Evolutionary conservation across 2,329 filamentous ascomycete genomes (phyloP).

Genomic region (Fusarium euwallaceae): DNA sequence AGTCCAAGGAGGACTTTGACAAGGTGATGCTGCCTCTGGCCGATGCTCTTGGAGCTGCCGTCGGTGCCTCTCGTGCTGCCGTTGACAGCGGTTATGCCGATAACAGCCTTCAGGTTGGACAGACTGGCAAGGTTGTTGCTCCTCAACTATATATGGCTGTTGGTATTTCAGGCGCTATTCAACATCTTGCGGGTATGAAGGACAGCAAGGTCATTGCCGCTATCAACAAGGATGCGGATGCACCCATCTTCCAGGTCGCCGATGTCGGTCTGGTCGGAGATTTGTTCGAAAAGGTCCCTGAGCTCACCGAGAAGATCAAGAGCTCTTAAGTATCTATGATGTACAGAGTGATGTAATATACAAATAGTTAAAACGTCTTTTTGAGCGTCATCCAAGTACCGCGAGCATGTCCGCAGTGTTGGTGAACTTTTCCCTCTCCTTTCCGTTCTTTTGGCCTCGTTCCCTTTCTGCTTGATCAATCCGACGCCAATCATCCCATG

Average conservation of each 20-base stretch:
- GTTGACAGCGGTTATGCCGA: conserved; percentile 98
- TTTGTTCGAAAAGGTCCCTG: conserved; percentile 94
- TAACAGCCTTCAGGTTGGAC: conserved; percentile 97
- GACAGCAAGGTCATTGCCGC: conserved; percentile 99
- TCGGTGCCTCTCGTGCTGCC: conserved; percentile 93
- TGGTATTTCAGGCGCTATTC: conserved; percentile 96
- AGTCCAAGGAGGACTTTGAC: conserved; percentile 98
- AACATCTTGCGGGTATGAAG: conserved; percentile 99
- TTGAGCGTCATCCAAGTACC: conserved; percentile 56
- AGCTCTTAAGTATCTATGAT: conserved; percentile 53
- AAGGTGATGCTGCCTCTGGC: conserved; percentile 91
- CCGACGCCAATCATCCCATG: conserved; percentile 85
- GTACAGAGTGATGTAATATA: conserved; percentile 44
- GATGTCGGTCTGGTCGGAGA: conserved; percentile 97
- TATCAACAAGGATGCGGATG: conserved; percentile 98
- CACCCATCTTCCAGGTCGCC: conserved; percentile 97
- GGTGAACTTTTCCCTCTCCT: conserved; percentile 81
- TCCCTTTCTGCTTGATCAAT: conserved; percentile 85
- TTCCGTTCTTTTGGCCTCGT: conserved; percentile 75
- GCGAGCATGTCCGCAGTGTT: conserved; percentile 69
- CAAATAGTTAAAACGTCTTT: conserved; percentile 43
- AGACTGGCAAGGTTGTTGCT: conserved; percentile 98
- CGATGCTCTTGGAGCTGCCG: conserved; percentile 92
- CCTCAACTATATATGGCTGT: conserved; percentile 95
- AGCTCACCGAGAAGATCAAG: conserved; percentile 96